Evolutionary conservation across 495 filamentous ascomycete species (phyloP), one percentile per base, ranked within the genome.

Genomic region (Penicillium lagena): DNA sequence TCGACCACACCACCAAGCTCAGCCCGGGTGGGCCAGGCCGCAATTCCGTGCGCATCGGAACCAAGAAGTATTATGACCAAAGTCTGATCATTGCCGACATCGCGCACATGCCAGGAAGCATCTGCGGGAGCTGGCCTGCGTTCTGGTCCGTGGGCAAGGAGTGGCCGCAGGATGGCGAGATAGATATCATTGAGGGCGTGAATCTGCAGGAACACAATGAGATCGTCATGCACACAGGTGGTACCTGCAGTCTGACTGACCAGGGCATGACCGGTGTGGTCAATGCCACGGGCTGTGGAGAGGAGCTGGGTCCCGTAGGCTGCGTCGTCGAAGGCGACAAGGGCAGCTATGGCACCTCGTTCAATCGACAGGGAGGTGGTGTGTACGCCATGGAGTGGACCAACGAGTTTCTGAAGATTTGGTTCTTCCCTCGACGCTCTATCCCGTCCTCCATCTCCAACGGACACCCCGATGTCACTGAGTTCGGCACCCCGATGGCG

Each of bases 171-270:
- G 72, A 77, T 31, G 90, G 90, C 14, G 90, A 96, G 64, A 90
- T 95, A 49, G 90, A 96, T 71, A 89, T 96, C 52, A 83, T 96
- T 59, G 89, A 96, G 59, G 87, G 87, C 34, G 85, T 94, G 47
- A 89, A 93, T 63, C 54, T 68, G 30, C 72, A 82, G 39, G 63
- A 71, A 0, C 66, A 74, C 42, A 85, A 91, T 51, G 58, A 72
- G 33, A 80, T 94, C 51, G 82, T 87, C 2, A 72, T 96, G 30
- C 91, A 96, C 60, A 93, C 89, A 0, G 59, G 59, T 8, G 63
- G 72, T 10, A 75, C 76, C n/a, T 94, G 88, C 62, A 65, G 51
- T 31, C 65, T 89, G 45, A 66, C 66, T 39, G 75, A 73, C 37
- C 62, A 71, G 1, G 64, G 62, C 5, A 71, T 80, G 50, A 61